These are phyloP conservation scores for Rhodosporidiobolus sp. DNA, from an alignment of 768 basidiomycete genomes.

Conservation along the genomic window DNA sequence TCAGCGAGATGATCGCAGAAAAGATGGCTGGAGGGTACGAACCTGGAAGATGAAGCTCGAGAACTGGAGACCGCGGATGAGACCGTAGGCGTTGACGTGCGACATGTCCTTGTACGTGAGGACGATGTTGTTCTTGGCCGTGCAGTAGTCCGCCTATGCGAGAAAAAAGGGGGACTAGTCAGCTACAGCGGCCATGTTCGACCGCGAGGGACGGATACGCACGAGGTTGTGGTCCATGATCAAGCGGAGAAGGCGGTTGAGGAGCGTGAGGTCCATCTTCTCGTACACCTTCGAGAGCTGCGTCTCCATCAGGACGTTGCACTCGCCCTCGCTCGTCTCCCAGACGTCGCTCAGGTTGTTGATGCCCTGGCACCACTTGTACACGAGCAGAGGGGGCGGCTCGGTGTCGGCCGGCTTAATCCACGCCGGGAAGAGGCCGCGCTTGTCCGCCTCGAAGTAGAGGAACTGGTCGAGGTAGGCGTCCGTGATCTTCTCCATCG, in stretches of 20 bases:
- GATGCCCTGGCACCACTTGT: slow-evolving; percentile 99
- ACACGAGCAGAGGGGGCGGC: slow-evolving; percentile 91
- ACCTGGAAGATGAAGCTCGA: slow-evolving; percentile 96
- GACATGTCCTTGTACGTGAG: slow-evolving; percentile 98
- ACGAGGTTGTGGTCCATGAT: slow-evolving; percentile 93
- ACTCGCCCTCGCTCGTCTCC: slow-evolving; percentile 98
- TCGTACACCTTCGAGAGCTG: slow-evolving; percentile 96
- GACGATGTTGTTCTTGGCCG: slow-evolving; percentile 96
- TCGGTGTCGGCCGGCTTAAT: slow-evolving; percentile 98
- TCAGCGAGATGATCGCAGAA: neutral
- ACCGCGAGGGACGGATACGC: neutral
- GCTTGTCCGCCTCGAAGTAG: slow-evolving; percentile 98
- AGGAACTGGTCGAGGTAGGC: slow-evolving; percentile 99
- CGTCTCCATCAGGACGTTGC: slow-evolving; percentile 98
- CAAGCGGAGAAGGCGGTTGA: slow-evolving; percentile 90
- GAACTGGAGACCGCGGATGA: slow-evolving; percentile 97
- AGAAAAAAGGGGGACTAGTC: neutral
- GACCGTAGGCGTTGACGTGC: slow-evolving; percentile 92
- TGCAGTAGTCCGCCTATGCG: slow-evolving; percentile 82
- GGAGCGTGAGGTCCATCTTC: slow-evolving; percentile 93
- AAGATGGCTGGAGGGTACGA: neutral
- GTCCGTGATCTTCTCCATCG: slow-evolving; percentile 99
- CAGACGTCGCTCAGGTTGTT: slow-evolving; percentile 97
- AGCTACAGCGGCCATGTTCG: neutral
- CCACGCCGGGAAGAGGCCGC: slow-evolving; percentile 96